A percentile compares a stretch with the other conserved stretches of the same genome.
Evolutionary conservation across 2,329 filamentous ascomycete genomes (phyloP).

Genomic region (Exophiala aquamarina): DNA sequence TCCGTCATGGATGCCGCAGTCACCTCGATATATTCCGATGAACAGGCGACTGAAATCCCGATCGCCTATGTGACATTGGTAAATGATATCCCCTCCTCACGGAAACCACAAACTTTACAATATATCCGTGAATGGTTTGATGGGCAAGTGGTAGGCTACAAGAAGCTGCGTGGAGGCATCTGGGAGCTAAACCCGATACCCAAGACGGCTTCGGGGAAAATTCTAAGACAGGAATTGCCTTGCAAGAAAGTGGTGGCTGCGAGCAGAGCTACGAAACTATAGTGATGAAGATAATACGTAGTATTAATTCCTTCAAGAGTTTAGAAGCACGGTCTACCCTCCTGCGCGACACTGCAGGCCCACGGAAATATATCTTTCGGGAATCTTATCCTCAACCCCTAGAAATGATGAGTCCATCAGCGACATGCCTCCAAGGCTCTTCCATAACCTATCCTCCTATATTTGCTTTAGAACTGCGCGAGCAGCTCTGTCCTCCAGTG

Average conservation of each 20-base stretch:
- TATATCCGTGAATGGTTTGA: slow-evolving; percentile 13
- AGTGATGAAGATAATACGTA: too few relatives aligned
- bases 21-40: slow-evolving; percentile 38
- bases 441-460: too few relatives aligned
- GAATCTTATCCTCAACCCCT: too few relatives aligned
- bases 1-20: slow-evolving; percentile 48
- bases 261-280: too few relatives aligned
- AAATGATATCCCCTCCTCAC: slow-evolving; percentile 60
- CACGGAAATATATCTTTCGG: too few relatives aligned
- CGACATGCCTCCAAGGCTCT: too few relatives aligned
- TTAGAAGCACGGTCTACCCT: too few relatives aligned
- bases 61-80: slow-evolving; percentile 60
- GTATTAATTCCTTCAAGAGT: too few relatives aligned
- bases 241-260: neutral
- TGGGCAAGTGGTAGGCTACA: slow-evolving; percentile 14
- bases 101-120: slow-evolving; percentile 41
- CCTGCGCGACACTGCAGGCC: too few relatives aligned
- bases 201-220: slow-evolving; percentile 25
- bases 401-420: too few relatives aligned
- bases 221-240: slow-evolving; percentile 22
- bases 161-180: slow-evolving; percentile 16
- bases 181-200: slow-evolving; percentile 18
- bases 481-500: too few relatives aligned
- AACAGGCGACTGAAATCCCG: slow-evolving; percentile 39
- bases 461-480: too few relatives aligned